phyloP scores from a whole-genome alignment of 768 basidiomycete species.

The Trametes elegans region DNA sequence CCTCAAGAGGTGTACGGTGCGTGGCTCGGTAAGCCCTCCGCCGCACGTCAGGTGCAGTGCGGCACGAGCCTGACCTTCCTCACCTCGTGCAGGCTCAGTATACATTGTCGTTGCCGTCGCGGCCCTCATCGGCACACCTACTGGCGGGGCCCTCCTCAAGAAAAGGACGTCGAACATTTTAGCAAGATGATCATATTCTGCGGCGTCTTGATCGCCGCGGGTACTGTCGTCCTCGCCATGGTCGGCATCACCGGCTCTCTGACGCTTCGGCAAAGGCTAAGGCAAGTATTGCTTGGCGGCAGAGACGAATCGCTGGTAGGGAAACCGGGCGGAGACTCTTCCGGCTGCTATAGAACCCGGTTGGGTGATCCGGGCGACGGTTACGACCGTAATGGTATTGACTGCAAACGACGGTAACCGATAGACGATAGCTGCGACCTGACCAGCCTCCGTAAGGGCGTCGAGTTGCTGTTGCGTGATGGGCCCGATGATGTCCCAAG shows the following conservation, averaged over 20 bases:
- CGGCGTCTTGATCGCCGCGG: constrained; percentile 25
- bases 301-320: no score
- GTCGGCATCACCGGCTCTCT: constrained; percentile 1
- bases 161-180: constrained; percentile 26
- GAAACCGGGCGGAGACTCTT: no score
- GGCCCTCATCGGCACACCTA: constrained; percentile 33
- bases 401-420: no score
- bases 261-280: not conserved
- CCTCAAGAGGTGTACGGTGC: constrained; percentile 32
- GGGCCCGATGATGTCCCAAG: no score
- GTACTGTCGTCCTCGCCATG: constrained; percentile 8
- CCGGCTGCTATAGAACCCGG: no score
- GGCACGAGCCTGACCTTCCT: not conserved
- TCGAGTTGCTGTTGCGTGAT: no score
- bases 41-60: not conserved
- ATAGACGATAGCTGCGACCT: no score
- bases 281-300: no score
- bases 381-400: no score
- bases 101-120: constrained; percentile 31
- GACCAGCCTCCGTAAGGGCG: no score
- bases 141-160: constrained; percentile 32
- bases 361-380: no score
- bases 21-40: constrained; percentile 26
- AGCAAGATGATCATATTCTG: constrained; percentile 31
- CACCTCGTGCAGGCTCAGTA: constrained; percentile 28